Evolutionary conservation across 345 rosid species (phyloP), one percentile per base, ranked within the genome.

Genomic region (Pseudoturritis turrita): DNA sequence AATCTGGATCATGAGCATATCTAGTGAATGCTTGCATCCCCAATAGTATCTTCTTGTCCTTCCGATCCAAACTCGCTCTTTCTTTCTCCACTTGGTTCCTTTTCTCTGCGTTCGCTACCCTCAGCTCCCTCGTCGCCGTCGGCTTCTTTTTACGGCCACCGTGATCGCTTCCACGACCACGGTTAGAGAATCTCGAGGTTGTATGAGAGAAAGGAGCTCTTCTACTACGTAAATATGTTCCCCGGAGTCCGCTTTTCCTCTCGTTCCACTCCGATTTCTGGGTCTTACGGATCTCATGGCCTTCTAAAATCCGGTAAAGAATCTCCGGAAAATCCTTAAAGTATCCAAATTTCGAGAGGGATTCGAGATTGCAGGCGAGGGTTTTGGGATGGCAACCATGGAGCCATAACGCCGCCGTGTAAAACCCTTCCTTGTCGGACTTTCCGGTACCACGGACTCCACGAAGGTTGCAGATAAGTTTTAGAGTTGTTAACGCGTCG

Each of bases 391-490:
- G 89, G 61, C 79, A 33, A 10, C 70, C 50, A 40, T 85, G 86
- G 10, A 88, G 81, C 92, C 92, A 90, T 21, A 81, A 40, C 4
- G 92, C 89, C 1, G 85, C 84, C 1, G 81, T 60, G 36, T 81
- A 82, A 76, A 84, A 89, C 17, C 93, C 96, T 75, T 85, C 84
- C 72, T 80, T 86, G 51, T 90, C 89, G 0, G 86, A 76, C 46
- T 90, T 88, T 2, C 90, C 89, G 0, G 86, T 83, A 25, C 97
- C 89, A 0, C 88, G 86, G 1, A 90, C 86, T 11, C 95, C 92
- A 2, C 90, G 80, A 7, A 90, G 83, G 61, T 88, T 83, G 39
- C 86, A 86, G n/a, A 88, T 78, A 17, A 86, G 84, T 41, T 86
- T 85, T 37, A 84, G 87, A 1, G 93, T 72, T 21, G 79, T 83